Conservation (phyloP, 2,329 filamentous ascomycete species). For the Sporothrix sp. region DNA sequence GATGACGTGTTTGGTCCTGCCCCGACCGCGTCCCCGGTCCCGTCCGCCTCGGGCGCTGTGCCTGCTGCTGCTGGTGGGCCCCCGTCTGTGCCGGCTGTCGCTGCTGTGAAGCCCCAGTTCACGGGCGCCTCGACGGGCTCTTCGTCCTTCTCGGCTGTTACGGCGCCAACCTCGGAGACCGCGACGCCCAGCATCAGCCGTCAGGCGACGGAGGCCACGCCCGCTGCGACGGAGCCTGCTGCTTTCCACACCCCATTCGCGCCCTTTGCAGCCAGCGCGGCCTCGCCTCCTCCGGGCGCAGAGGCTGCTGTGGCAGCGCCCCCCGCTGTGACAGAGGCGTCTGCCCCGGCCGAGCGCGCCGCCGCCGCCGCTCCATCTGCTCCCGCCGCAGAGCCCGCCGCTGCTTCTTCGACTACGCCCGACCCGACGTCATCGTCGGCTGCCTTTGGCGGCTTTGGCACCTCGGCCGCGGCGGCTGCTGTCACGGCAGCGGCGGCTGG, state of each 20-base stretch:
- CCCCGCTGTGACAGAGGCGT: background rate
- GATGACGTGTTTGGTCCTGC: slow-evolving; percentile 78
- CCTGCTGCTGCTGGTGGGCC: slow-evolving; percentile 25
- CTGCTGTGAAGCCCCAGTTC: slow-evolving; percentile 47
- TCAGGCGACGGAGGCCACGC: slow-evolving; percentile 50
- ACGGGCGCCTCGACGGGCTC: slow-evolving; percentile 48
- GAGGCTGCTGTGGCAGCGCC: background rate
- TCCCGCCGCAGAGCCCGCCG: background rate
- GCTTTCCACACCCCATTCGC: background rate
- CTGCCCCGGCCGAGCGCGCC: background rate
- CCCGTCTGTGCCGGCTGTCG: background rate
- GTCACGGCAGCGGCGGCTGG: slow-evolving; percentile 5
- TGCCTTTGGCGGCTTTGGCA: background rate
- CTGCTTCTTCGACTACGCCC: background rate
- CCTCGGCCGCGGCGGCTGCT: slow-evolving; percentile 1
- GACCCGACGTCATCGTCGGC: slow-evolving; percentile 1
- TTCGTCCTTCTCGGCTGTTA: slow-evolving; percentile 46
- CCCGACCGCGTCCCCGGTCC: slow-evolving; percentile 37
- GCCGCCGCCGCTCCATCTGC: slow-evolving; percentile 3
- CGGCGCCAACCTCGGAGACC: slow-evolving; percentile 47
- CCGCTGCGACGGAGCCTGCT: background rate
- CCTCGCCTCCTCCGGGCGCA: background rate
- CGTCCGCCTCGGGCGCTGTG: slow-evolving; percentile 20
- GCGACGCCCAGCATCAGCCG: slow-evolving; percentile 46
- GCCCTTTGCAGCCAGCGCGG: background rate